A percentile compares a stretch with the other conserved stretches of the same genome.
Conservation (phyloP, 176 grass and related monocot genomes). For the Typha latifolia region DNA sequence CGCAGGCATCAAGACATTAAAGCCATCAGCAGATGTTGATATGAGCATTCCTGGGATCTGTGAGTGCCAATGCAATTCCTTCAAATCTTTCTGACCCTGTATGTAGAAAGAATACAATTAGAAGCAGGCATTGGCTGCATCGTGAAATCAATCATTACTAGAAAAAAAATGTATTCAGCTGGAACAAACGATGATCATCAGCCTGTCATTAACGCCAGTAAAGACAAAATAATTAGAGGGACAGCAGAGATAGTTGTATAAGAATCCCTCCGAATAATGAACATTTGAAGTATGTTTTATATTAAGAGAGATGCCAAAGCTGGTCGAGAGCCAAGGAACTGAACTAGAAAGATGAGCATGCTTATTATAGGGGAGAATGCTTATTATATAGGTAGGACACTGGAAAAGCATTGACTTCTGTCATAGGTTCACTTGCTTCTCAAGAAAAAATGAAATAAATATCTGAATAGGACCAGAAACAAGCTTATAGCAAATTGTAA, state of each 20-base stretch:
- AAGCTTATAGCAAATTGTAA: neutral
- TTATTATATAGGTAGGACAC: too few relatives aligned
- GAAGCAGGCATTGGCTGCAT: too few relatives aligned
- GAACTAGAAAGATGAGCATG: too few relatives aligned
- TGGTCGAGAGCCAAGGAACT: too few relatives aligned
- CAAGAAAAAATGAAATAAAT: neutral
- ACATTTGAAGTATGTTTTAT: neutral
- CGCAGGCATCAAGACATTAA: slow-evolving; percentile 74
- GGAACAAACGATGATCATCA: too few relatives aligned
- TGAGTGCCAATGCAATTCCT: slow-evolving; percentile 88
- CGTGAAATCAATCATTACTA: too few relatives aligned
- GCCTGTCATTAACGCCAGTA: neutral
- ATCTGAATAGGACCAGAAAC: neutral
- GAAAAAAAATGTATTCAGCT: too few relatives aligned
- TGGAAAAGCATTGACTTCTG: neutral
- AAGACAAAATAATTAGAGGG: neutral
- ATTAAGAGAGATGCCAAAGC: too few relatives aligned
- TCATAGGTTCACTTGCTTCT: neutral
- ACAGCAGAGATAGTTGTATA: neutral
- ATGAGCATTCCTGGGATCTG: slow-evolving; percentile 82
- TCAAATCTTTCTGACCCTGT: slow-evolving; percentile 88
- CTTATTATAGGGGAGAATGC: too few relatives aligned
- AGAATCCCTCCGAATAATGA: neutral
- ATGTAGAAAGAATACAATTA: slow-evolving; percentile 10
- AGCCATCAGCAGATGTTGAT: slow-evolving; percentile 67